A percentile compares a stretch with the other conserved stretches of the same genome.
Conservation (phyloP, 805 yeast genomes). For the Yamadazyma scolyti region DNA sequence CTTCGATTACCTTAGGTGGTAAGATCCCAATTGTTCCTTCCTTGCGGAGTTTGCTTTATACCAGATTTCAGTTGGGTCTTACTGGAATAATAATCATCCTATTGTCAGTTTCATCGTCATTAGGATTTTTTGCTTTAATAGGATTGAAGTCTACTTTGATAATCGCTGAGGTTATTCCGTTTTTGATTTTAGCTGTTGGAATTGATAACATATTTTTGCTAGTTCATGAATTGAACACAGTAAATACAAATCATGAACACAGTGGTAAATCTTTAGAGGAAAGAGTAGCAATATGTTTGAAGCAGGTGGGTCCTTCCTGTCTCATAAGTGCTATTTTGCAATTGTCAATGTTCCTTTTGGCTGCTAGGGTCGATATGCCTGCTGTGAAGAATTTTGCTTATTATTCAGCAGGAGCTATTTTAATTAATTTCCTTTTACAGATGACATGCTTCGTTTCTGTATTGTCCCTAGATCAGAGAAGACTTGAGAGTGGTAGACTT, state of each 20-base stretch:
- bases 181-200: constrained; percentile 90
- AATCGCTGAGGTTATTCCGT: constrained; percentile 96
- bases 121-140: constrained; percentile 73
- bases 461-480: constrained; percentile 59
- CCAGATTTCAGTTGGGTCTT: constrained; percentile 74
- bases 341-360: constrained; percentile 72
- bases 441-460: constrained; percentile 77
- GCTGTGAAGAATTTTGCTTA: constrained; percentile 92
- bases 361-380: constrained; percentile 86
- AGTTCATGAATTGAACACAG: constrained; percentile 68
- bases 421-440: constrained; percentile 73
- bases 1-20: constrained; percentile 75
- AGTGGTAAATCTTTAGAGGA: constrained; percentile 33
- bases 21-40: constrained; percentile 37
- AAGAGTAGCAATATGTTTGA: constrained; percentile 61
- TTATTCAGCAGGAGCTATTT: constrained; percentile 83
- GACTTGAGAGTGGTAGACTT: constrained; percentile 55
- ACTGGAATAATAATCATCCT: constrained; percentile 82
- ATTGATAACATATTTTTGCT: constrained; percentile 89
- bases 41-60: constrained; percentile 34
- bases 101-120: constrained; percentile 75
- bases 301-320: constrained; percentile 84
- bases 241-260: constrained; percentile 42
- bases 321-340: constrained; percentile 75
- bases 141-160: constrained; percentile 85